Evolutionary conservation across 108 stramenopile genomes (phyloP), one percentile per base, ranked within the genome.

Genomic region (Skeletonema potamos): DNA sequence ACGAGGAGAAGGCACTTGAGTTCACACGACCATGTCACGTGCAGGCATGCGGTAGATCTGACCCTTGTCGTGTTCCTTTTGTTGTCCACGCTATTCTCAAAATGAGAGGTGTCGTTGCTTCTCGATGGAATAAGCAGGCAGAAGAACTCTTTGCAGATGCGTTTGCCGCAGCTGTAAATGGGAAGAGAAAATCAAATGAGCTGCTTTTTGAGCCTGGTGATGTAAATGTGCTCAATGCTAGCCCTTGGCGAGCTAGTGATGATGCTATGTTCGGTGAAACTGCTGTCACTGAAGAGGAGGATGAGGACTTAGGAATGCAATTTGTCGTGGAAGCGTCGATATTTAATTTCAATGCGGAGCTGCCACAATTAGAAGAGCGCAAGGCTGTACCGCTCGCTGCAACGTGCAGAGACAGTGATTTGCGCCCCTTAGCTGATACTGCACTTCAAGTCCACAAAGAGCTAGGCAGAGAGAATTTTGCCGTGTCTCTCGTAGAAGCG

Each of bases 11-110:
- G 24, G 51, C 70, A 11, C 74, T 88, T 18, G 64, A 76, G 39
- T 69, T 69, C 32, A 83, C 65, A 9, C 79, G 92, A 32, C 70
- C 76, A 26, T 93, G 92, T 26, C 92, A 93, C 60, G 64, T 85
- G 11, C 85, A 81, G 39, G 84, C 84, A 10, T 93, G 92, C 68
- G 88, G 89, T 12, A 68, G 84, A 54, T 70, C 64, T 8, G 90
- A 93, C 72, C 84, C 90, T 9, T 93, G 92, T 72, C 33, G 80
- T 6, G 86, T 87, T 54, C 89, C 89, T 1, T 93, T 84, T 62
- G 58, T 89, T 64, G 82, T 93, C 8, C 89, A 90, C 64, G 78
- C 87, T 4, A 89, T 93, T 36, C 30, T 90, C 12, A 87, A 77
- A 54, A 68, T 93, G 22, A 73, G 83, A 9, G 84, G 80, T 54